These are phyloP conservation scores for Aspergillus ibericus DNA, from an alignment of 2,329 filamentous ascomycete genomes.

Conservation along the genomic window DNA sequence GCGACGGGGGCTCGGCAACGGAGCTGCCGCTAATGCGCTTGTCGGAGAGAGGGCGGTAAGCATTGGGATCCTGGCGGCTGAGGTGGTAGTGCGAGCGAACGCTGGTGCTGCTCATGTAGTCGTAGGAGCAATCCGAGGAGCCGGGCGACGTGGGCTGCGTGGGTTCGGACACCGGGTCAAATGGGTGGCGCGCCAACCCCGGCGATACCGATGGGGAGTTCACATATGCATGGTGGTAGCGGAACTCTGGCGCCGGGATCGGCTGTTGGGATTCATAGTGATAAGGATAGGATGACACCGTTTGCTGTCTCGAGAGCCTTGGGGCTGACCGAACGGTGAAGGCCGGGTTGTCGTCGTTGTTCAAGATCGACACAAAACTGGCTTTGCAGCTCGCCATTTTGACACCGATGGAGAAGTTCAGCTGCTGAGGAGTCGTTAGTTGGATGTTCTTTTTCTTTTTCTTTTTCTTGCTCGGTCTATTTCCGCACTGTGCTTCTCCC, in stretches of 20 bases:
- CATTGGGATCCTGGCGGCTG: slow-evolving; percentile 27
- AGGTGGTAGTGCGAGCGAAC: slow-evolving; percentile 28
- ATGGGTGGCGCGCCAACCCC: slow-evolving; percentile 23
- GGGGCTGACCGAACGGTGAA: slow-evolving; percentile 43
- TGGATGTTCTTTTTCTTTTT: not conserved
- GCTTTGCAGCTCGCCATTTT: slow-evolving; percentile 35
- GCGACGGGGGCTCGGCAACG: slow-evolving; percentile 29
- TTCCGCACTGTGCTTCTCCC: not conserved
- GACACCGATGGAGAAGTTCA: not conserved
- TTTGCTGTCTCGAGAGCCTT: slow-evolving; percentile 22
- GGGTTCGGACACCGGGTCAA: slow-evolving; percentile 28
- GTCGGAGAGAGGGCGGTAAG: slow-evolving; percentile 26
- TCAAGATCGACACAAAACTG: slow-evolving; percentile 46
- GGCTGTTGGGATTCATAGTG: slow-evolving; percentile 19
- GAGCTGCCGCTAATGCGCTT: slow-evolving; percentile 25
- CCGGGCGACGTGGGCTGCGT: slow-evolving; percentile 31
- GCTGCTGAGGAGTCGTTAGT: not conserved
- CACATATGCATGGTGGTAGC: slow-evolving; percentile 23
- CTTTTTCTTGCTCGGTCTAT: not conserved
- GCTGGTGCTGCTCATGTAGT: slow-evolving; percentile 28
- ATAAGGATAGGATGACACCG: slow-evolving; percentile 24
- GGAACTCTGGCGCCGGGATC: slow-evolving; percentile 19
- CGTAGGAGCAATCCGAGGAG: slow-evolving; percentile 37
- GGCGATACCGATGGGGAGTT: slow-evolving; percentile 29
- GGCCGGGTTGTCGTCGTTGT: slow-evolving; percentile 50